phyloP scores from a whole-genome alignment of 1,284 basidiomycete genomes.

The Meripilus lineatus region DNA sequence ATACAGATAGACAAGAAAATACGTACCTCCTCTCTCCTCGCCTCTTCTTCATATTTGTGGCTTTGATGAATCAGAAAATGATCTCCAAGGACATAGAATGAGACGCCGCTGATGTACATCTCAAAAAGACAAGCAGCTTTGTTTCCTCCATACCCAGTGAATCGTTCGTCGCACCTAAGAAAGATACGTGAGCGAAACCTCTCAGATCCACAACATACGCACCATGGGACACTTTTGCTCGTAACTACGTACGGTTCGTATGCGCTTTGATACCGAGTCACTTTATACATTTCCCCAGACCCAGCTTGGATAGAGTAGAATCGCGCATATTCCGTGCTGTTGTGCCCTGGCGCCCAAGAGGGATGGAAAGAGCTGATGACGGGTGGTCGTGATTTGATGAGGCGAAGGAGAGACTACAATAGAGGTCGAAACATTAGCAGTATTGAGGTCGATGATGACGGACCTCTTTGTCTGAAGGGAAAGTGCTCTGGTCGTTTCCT shows the following conservation, averaged over 20 bases:
- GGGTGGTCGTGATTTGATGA: constrained; percentile 11
- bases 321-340: constrained; percentile 68
- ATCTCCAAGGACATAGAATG: constrained; percentile 77
- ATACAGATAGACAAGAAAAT: neutral
- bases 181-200: constrained; percentile 18
- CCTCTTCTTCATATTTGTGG: constrained; percentile 74
- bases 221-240: constrained; percentile 73
- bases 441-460: neutral
- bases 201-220: constrained; percentile 15
- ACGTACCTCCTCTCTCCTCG: constrained; percentile 59
- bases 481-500: constrained; percentile 47
- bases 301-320: constrained; percentile 52
- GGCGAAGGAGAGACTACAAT: constrained; percentile 10
- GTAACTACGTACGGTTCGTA: constrained; percentile 86
- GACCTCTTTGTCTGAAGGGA: constrained; percentile 67
- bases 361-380: constrained; percentile 68
- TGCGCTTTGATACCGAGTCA: constrained; percentile 68
- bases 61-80: constrained; percentile 86
- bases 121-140: constrained; percentile 66
- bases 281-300: constrained; percentile 68
- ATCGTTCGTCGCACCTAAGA: constrained; percentile 81
- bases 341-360: constrained; percentile 74
- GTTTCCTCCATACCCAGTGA: constrained; percentile 79
- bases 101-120: constrained; percentile 62
- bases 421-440: neutral